Percentiles rank a stretch among this genome's conserved stretches.
Conservation (phyloP, 1,284 basidiomycete genomes). For the Ceratobasidium sp. region DNA sequence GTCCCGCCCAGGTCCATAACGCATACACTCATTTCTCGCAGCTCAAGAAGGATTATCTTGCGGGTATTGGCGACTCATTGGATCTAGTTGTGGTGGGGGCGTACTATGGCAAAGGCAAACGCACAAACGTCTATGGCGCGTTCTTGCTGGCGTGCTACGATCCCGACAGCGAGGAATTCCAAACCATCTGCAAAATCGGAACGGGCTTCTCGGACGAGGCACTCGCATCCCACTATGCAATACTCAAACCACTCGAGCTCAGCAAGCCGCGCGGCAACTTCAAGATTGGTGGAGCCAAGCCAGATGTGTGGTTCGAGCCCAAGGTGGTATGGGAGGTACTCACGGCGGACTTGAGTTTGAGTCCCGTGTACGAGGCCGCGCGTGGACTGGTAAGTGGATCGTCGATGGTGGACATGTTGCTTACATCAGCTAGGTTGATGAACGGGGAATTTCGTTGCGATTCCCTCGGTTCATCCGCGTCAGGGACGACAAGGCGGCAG, state of each 20-base stretch:
- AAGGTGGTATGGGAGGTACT: constrained; percentile 98
- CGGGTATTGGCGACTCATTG: constrained; percentile 96
- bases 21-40: constrained; percentile 48
- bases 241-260: constrained; percentile 79
- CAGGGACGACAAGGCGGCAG: constrained; percentile 91
- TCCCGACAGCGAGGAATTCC: constrained; percentile 86
- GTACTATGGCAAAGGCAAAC: constrained; percentile 97
- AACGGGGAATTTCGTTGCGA: constrained; percentile 90
- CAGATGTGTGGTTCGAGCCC: constrained; percentile 94
- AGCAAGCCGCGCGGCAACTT: constrained; percentile 74
- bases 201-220: constrained; percentile 97
- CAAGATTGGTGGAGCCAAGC: constrained; percentile 88
- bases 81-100: constrained; percentile 97
- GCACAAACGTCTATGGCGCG: constrained; percentile 95
- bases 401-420: background rate
- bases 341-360: constrained; percentile 94
- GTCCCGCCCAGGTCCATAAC: background rate
- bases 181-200: constrained; percentile 98
- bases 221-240: constrained; percentile 82
- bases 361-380: constrained; percentile 97
- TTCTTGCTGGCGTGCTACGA: constrained; percentile 96
- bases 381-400: constrained; percentile 79
- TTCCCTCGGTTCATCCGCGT: constrained; percentile 94
- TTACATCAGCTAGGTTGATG: constrained; percentile 66
- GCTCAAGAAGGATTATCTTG: constrained; percentile 97